Evolutionary conservation across 2,329 filamentous ascomycete genomes (phyloP), one percentile per base, ranked within the genome.

Genomic region (Ophiostoma sp.): DNA sequence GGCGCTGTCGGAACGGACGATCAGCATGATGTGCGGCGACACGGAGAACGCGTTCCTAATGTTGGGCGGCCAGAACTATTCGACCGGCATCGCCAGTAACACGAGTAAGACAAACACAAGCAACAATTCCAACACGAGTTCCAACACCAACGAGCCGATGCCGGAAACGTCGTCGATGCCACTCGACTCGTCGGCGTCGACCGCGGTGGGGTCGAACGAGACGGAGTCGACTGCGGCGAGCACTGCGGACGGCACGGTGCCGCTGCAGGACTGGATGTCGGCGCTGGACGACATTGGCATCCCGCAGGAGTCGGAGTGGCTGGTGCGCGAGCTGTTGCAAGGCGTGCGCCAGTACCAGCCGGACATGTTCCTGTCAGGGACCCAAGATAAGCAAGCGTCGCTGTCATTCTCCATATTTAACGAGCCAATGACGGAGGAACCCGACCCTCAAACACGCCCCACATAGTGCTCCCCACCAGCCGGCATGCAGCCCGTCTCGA

Each of bases 1-100:
- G 67, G 45, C 72, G 0, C 70, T 76, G n/a, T 74, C 75, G 0
- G 71, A 74, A 47, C 67, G 71, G 5, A 76, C 75, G 0, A 74
- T 76, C n/a, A 72, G 63, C 52, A 74, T 77, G 68, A 66, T 77
- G 16, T 73, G 65, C 58, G 73, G 44, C 44, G 55, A 62, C 27
- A 8, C 52, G n/a, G 44, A 45, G 16, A 65, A 16, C 27, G 12
- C 38, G 9, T 36, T 40, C 7, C 18, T 64, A 2, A 7, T 27
- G 7, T 16, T 40, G 14, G 44, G 41, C 5, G 27, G 63, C 4
- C 63, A 49, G 8, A 16, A 8, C 44, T 65, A 40, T 63, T 16
- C 16, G 4, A 8, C 27, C 2, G 40, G 40, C 40, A 4, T 5
- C 4, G 12, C 27, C 7, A 18, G 12, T 16, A 42, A 27, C 40